A percentile compares a stretch with the other conserved stretches of the same genome.
Evolutionary conservation across 495 filamentous ascomycete species (phyloP).

Genomic region (Cenococcum geophilum): DNA sequence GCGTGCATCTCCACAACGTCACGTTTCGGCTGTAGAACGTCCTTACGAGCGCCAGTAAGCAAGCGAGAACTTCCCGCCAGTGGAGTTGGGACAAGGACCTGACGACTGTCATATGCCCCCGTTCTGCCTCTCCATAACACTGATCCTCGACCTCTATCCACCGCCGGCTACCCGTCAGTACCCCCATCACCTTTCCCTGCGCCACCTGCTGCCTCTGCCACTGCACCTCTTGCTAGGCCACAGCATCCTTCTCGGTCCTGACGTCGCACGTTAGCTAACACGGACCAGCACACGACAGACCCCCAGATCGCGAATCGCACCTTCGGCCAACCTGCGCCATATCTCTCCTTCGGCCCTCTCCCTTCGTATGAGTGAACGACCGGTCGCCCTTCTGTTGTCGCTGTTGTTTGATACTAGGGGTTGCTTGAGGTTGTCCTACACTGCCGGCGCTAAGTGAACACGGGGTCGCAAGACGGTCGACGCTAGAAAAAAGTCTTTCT

Average conservation of each 20-base stretch:
- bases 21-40: not conserved
- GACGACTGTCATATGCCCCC: not conserved
- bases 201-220: slow-evolving; percentile 10
- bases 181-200: slow-evolving; percentile 7
- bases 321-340: slow-evolving; percentile 18
- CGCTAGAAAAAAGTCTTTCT: not conserved
- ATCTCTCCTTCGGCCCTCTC: not conserved
- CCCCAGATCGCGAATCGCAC: slow-evolving; percentile 9
- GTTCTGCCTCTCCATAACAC: slow-evolving; percentile 2
- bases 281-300: slow-evolving; percentile 28
- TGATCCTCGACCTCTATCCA: not conserved
- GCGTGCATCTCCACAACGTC: not conserved
- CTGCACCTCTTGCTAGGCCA: slow-evolving; percentile 7
- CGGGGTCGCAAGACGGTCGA: slow-evolving; percentile 22
- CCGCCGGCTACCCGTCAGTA: not conserved
- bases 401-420: slow-evolving; percentile 17
- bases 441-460: slow-evolving; percentile 23
- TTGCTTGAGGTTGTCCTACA: slow-evolving; percentile 12
- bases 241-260: slow-evolving; percentile 16
- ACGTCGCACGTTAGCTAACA: slow-evolving; percentile 15
- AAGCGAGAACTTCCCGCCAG: slow-evolving; percentile 5
- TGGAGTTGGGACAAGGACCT: slow-evolving; percentile 5
- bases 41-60: not conserved
- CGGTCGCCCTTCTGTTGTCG: slow-evolving; percentile 12
- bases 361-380: slow-evolving; percentile 19